These are phyloP conservation scores for Fabrea salina DNA, from an alignment of 169 alveolate genomes.

Conservation along the genomic window DNA sequence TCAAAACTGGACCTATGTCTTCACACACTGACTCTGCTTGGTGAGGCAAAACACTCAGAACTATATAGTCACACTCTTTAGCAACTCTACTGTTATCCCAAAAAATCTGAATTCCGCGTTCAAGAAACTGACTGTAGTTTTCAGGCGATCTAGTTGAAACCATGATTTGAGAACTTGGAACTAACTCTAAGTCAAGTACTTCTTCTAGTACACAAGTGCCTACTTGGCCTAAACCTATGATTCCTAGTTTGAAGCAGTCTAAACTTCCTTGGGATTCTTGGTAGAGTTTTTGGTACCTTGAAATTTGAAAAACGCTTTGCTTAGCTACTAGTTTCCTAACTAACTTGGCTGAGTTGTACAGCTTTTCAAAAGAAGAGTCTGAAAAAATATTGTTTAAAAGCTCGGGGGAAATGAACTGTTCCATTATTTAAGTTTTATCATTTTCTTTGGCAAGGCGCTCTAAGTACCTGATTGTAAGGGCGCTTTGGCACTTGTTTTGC, in stretches of 20 bases:
- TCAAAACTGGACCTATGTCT: background rate
- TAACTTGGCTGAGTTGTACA: background rate
- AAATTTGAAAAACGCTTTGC: background rate
- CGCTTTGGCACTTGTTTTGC: slow-evolving; percentile 12
- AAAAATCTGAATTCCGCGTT: background rate
- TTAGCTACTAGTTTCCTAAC: slow-evolving; percentile 1
- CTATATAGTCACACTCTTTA: slow-evolving; percentile 11
- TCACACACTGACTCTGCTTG: slow-evolving; percentile 17
- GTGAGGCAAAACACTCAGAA: slow-evolving; percentile 21
- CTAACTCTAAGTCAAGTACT: background rate
- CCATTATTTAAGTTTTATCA: slow-evolving; percentile 24
- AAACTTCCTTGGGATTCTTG: background rate
- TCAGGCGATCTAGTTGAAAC: slow-evolving; percentile 29
- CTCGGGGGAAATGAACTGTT: background rate
- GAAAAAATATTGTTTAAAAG: background rate
- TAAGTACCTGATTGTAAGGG: slow-evolving; percentile 15
- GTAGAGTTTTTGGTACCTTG: background rate
- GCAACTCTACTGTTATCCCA: slow-evolving; percentile 26
- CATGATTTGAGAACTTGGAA: background rate
- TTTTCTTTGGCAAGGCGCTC: background rate
- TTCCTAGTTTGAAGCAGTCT: slow-evolving; percentile 16
- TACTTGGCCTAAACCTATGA: slow-evolving; percentile 30
- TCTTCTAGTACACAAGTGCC: slow-evolving; percentile 8
- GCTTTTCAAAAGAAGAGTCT: background rate
- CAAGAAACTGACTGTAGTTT: background rate